These are phyloP conservation scores for Coemansia sp. DNA, from an alignment of 192 early-diverging fungal genomes.

Conservation along the genomic window DNA sequence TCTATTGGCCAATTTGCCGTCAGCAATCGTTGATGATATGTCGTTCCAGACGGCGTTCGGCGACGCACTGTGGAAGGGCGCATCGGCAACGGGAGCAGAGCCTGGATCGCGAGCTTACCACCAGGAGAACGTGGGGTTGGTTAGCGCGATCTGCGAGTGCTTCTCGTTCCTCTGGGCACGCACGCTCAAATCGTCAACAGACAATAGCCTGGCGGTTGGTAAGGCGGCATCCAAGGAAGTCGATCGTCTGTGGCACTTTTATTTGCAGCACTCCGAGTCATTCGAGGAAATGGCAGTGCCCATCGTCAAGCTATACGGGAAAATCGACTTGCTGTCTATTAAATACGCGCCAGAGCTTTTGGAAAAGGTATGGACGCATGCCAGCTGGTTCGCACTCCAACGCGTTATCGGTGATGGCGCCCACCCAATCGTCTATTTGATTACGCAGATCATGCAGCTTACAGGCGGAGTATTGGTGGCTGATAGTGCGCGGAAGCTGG, in stretches of 20 bases:
- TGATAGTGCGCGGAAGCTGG: slow-evolving; percentile 19
- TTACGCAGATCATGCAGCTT: slow-evolving; percentile 28
- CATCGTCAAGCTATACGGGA: slow-evolving; percentile 39
- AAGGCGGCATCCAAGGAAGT: slow-evolving; percentile 43
- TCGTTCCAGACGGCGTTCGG: slow-evolving; percentile 32
- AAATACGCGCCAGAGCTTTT: slow-evolving; percentile 34
- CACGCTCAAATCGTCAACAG: slow-evolving; percentile 20
- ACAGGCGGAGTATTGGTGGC: slow-evolving; percentile 6
- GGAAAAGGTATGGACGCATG: slow-evolving; percentile 42
- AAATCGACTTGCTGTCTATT: slow-evolving; percentile 26
- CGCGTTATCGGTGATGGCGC: slow-evolving; percentile 21
- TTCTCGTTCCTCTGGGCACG: slow-evolving; percentile 50
- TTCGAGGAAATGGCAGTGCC: slow-evolving; percentile 33
- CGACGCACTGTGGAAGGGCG: slow-evolving; percentile 49
- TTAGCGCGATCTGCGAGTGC: slow-evolving; percentile 47
- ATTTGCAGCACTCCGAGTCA: slow-evolving; percentile 35
- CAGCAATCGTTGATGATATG: slow-evolving; percentile 25
- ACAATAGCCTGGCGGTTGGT: slow-evolving; percentile 9
- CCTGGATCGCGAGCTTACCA: slow-evolving; percentile 17
- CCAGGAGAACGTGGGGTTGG: slow-evolving; percentile 37
- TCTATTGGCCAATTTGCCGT: slow-evolving; percentile 66
- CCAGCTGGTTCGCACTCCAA: slow-evolving; percentile 53
- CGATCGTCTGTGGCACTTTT: slow-evolving; percentile 55
- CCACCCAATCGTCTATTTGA: slow-evolving; percentile 30
- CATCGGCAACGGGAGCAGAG: neutral